Conservation (phyloP, 192 early-diverging fungal genomes). For the Pilaira anomala region DNA sequence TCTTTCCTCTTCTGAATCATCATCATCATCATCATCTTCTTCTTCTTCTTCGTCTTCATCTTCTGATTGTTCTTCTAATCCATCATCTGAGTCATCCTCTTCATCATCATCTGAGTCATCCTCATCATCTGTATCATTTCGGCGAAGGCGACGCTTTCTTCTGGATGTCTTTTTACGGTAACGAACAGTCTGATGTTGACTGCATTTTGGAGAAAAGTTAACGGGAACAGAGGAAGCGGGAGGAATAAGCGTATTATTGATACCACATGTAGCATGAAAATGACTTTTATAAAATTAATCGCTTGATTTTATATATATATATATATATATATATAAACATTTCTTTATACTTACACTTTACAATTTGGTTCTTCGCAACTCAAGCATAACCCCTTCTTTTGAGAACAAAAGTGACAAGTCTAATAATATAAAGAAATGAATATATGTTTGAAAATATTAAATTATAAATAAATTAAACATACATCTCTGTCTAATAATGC, state of each 20-base stretch:
- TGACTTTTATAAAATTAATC: constrained; percentile 1
- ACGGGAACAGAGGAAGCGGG: constrained; percentile 15
- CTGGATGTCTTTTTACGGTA: background rate
- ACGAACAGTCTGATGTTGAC: constrained; percentile 12
- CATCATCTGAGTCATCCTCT: constrained; percentile 17
- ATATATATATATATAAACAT: no score
- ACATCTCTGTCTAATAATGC: constrained; percentile 22
- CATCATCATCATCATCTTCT: constrained; percentile 4
- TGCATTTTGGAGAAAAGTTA: constrained; percentile 13
- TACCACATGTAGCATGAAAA: constrained; percentile 36
- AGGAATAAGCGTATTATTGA: constrained; percentile 17
- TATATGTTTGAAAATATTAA: background rate
- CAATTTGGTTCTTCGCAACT: constrained; percentile 16
- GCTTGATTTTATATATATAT: no score
- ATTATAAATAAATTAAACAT: background rate
- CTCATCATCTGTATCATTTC: constrained; percentile 4
- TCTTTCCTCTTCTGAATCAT: constrained; percentile 17
- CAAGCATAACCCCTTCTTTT: constrained; percentile 24
- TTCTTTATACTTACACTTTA: constrained; percentile 11
- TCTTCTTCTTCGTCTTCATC: constrained; percentile 16
- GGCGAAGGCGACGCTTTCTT: background rate
- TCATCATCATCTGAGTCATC: constrained; percentile 1
- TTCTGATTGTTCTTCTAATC: constrained; percentile 7
- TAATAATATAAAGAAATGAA: background rate
- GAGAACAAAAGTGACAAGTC: constrained; percentile 21